Conservation (phyloP, 805 yeast species). For the Pichia manshurica region DNA sequence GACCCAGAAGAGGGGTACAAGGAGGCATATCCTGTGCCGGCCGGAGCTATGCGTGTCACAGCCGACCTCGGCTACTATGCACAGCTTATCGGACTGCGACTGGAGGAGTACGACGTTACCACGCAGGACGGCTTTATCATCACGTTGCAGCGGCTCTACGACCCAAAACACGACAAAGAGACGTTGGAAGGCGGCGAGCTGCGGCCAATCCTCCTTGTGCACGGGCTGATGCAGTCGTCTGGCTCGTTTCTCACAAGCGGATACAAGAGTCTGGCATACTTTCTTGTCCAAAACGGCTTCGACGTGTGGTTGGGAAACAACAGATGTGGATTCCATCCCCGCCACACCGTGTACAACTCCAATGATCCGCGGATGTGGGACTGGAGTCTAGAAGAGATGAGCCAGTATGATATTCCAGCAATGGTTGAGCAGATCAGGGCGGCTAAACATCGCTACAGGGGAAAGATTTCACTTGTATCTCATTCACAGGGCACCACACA, state of each 20-base stretch:
- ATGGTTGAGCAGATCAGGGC: slow-evolving; percentile 48
- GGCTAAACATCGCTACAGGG: slow-evolving; percentile 21
- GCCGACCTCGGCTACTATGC: slow-evolving; percentile 61
- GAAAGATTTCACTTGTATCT: slow-evolving; percentile 58
- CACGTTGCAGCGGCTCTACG: slow-evolving; percentile 49
- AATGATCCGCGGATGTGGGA: slow-evolving; percentile 68
- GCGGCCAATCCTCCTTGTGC: slow-evolving; percentile 68
- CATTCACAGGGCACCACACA: slow-evolving; percentile 96
- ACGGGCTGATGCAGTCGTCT: slow-evolving; percentile 82
- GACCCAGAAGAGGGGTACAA: not conserved
- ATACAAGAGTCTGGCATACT: slow-evolving; percentile 64
- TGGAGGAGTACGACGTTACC: slow-evolving; percentile 52
- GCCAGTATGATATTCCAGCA: slow-evolving; percentile 68
- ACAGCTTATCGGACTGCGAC: slow-evolving; percentile 49
- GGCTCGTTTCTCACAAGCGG: slow-evolving; percentile 88
- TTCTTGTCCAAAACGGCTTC: slow-evolving; percentile 45
- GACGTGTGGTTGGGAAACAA: slow-evolving; percentile 94
- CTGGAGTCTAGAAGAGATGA: slow-evolving; percentile 89
- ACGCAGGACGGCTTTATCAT: slow-evolving; percentile 80
- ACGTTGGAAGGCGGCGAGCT: not conserved
- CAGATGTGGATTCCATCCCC: slow-evolving; percentile 76
- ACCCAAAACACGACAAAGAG: slow-evolving; percentile 35
- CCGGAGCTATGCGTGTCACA: slow-evolving; percentile 12
- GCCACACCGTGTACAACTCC: slow-evolving; percentile 45
- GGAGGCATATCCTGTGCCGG: slow-evolving; percentile 30